These are phyloP conservation scores for Chlamydomonas sp. DNA, from an alignment of 139 green algal species.

Conservation along the genomic window DNA sequence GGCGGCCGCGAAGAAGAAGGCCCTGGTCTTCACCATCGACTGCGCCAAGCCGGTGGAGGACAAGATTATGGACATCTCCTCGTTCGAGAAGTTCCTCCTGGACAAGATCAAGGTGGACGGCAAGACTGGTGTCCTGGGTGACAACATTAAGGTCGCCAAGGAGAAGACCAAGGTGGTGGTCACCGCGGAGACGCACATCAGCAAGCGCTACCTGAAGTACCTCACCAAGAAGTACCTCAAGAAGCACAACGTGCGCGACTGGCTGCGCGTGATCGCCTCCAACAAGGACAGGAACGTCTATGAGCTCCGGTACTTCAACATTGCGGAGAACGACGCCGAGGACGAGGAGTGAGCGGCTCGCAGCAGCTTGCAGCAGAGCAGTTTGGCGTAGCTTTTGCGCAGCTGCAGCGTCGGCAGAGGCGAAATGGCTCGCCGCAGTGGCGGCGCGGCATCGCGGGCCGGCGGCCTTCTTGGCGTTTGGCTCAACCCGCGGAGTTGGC, in stretches of 20 bases:
- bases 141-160: constrained; percentile 82
- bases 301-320: constrained; percentile 99
- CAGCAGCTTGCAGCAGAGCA: not conserved
- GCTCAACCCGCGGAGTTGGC: too few species aligned
- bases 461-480: too few species aligned
- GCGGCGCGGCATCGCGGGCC: too few species aligned
- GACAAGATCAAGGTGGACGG: constrained; percentile 97
- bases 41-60: constrained; percentile 70
- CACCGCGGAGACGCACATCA: constrained; percentile 78
- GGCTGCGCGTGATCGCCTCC: constrained; percentile 98
- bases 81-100: constrained; percentile 98
- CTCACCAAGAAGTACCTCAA: constrained; percentile 99
- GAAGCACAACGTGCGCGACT: constrained; percentile 99
- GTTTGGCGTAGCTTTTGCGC: not conserved
- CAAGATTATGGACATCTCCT: constrained; percentile 88
- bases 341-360: constrained; percentile 85
- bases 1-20: constrained; percentile 49
- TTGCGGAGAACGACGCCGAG: constrained; percentile 88
- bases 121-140: constrained; percentile 87
- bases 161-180: constrained; percentile 96
- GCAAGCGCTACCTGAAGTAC: constrained; percentile 99
- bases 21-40: constrained; percentile 58
- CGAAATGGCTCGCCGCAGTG: too few species aligned
- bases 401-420: not conserved
- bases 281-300: constrained; percentile 98